Evolutionary conservation across 225 moss, liverwort and hornwort species (phyloP).

Genomic region (Neckera pumila): DNA sequence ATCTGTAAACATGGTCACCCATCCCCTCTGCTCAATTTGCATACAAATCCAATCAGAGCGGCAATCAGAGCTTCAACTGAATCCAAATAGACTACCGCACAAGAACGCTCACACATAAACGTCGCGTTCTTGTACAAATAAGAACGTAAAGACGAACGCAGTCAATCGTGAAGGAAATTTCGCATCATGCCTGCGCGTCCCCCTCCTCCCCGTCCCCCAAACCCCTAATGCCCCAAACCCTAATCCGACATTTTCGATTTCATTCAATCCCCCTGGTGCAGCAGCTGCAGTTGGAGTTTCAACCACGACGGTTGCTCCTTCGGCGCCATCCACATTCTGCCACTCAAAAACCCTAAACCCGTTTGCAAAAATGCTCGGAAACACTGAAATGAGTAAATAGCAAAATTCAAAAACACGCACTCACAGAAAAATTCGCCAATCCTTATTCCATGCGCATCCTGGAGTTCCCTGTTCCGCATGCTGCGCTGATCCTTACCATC

Average conservation of each 20-base stretch:
- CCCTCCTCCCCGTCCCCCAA: not conserved
- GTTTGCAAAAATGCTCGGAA: not conserved
- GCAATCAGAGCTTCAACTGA: not conserved
- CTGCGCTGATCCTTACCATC: not conserved
- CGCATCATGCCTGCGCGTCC: conserved; percentile 22
- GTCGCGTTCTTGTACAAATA: conserved; percentile 70
- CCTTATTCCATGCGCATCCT: not conserved
- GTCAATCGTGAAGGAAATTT: conserved; percentile 52
- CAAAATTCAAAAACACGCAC: not conserved
- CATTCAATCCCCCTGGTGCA: not conserved
- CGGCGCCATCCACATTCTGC: not conserved
- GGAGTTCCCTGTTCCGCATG: not conserved
- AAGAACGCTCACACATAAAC: conserved; percentile 70
- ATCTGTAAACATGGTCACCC: conserved; percentile 33
- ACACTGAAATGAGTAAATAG: not conserved
- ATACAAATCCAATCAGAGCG: not conserved
- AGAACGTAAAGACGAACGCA: conserved; percentile 51
- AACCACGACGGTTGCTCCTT: conserved; percentile 3
- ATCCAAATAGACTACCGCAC: not conserved
- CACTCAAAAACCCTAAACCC: not conserved
- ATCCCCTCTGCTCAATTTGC: not conserved
- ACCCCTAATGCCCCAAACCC: conserved; percentile 13
- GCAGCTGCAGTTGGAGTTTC: conserved; percentile 13
- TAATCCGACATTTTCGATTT: not conserved
- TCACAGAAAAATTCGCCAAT: not conserved